Evolutionary conservation across 768 basidiomycete genomes (phyloP), one percentile per base, ranked within the genome.

Genomic region (Leucocoprinus sp.): DNA sequence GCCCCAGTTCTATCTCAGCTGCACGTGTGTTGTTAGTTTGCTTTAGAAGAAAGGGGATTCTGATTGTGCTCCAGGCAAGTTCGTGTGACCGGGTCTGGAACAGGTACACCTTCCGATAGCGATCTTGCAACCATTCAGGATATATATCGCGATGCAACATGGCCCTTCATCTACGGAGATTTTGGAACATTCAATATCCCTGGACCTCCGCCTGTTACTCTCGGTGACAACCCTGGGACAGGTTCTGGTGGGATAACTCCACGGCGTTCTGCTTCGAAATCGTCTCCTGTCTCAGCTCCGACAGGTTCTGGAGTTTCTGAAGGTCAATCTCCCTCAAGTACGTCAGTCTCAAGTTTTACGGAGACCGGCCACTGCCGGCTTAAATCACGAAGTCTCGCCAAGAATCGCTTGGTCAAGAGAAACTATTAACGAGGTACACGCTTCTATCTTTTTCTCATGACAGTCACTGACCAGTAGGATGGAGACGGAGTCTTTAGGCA

Each of bases 1-100:
- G 15, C 68, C 72, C 2, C 72, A 74, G 55, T 70, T 64, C 54
- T 71, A 74, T 48, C 72, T 71, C 5, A 68, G 69, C 44, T 74
- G 72, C 67, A 59, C 63, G 74, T 74, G 54, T 62, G 71, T 63
- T 21, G 8, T 38, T 48, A 46, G 28, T 40, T 18, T 28, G 12
- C 12, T 22, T n/a, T 21, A 26, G 17, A 38, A 11, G 23, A 6
- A 41, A 35, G 9, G n/a, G 31, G 18, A 29, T 41, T 45, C 43
- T 40, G 15, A 43, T 19, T 11, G 17, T 24, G 28, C 18, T 45
- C 37, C 42, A 65, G 65, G 4, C 64, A 68, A 57, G 46, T 68
- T 45, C 58, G 60, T 17, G 61, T 69, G 18, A 65, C 55, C 52
- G 66, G 68, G 22, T 54, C 63, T 52, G 67, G 66, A 43, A 63